phyloP scores from a whole-genome alignment of 148 eudicot species.

The Rheum nobile region DNA sequence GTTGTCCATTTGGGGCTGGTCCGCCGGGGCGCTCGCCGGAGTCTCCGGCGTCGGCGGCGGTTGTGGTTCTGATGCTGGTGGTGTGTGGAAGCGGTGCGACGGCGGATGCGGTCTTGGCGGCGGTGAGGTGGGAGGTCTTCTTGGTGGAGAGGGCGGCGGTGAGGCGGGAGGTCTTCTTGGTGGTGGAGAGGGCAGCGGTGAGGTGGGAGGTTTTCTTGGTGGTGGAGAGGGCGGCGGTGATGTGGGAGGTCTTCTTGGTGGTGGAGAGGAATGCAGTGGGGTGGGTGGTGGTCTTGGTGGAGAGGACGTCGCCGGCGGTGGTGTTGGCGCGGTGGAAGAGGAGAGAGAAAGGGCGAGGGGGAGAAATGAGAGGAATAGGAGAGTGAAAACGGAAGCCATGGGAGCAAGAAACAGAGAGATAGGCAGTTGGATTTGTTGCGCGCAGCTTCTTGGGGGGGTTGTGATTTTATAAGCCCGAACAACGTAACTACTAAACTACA shows the following conservation, averaged over 20 bases:
- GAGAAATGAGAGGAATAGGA: not conserved
- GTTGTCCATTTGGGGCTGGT: conserved; percentile 11
- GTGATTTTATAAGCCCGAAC: not conserved
- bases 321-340: not conserved
- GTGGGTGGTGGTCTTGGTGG: not conserved
- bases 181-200: not conserved
- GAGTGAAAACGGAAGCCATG: conserved; percentile 1
- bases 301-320: not conserved
- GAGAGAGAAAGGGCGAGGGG: not conserved
- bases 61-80: not conserved
- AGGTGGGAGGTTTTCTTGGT: not conserved
- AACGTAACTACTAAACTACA: not conserved
- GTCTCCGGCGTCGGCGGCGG: not conserved
- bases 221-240: not conserved
- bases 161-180: not conserved
- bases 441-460: not conserved
- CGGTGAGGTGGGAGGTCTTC: not conserved
- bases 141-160: not conserved
- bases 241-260: not conserved
- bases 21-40: not conserved
- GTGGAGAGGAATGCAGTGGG: not conserved
- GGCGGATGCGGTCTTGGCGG: not conserved
- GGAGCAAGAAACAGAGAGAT: not conserved
- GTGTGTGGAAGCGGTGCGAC: not conserved
- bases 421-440: not conserved